A percentile compares a stretch with the other conserved stretches of the same genome.
phyloP scores from a whole-genome alignment of 345 rosid genomes.

The Sonneratia alba region DNA sequence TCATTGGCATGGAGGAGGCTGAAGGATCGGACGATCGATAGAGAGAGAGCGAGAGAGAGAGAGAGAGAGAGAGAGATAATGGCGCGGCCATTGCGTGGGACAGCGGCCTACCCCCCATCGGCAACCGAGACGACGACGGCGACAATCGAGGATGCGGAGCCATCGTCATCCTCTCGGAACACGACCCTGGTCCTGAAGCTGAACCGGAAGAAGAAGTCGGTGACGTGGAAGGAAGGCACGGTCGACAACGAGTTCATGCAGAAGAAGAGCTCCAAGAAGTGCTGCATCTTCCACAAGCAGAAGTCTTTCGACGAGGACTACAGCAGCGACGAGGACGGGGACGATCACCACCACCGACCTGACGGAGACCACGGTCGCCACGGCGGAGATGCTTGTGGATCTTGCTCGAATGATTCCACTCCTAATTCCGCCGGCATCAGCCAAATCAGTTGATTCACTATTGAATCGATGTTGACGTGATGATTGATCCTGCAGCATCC shows the following conservation, averaged over 20 bases:
- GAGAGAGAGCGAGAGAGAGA: too few relatives aligned
- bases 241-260: constrained; percentile 95
- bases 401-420: constrained; percentile 14
- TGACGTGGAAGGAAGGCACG: constrained; percentile 91
- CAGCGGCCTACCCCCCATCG: neutral
- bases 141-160: neutral
- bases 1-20: too few relatives aligned
- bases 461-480: neutral
- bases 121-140: constrained; percentile 3
- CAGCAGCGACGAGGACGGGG: constrained; percentile 62
- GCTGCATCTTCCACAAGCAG: constrained; percentile 93
- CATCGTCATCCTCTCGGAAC: constrained; percentile 6
- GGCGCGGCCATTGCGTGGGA: constrained; percentile 6
- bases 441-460: neutral
- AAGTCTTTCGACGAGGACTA: constrained; percentile 84
- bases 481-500: neutral
- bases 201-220: constrained; percentile 75
- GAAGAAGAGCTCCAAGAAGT: constrained; percentile 92
- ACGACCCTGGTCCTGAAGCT: constrained; percentile 13
- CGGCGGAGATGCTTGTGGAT: constrained; percentile 10
- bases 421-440: neutral
- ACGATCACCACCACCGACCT: constrained; percentile 11
- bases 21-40: too few relatives aligned
- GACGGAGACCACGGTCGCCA: constrained; percentile 11
- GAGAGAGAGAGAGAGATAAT: constrained; percentile 5